Evolutionary conservation across 495 filamentous ascomycete species (phyloP), one percentile per base, ranked within the genome.

Genomic region (Elasticomyces elasticus): DNA sequence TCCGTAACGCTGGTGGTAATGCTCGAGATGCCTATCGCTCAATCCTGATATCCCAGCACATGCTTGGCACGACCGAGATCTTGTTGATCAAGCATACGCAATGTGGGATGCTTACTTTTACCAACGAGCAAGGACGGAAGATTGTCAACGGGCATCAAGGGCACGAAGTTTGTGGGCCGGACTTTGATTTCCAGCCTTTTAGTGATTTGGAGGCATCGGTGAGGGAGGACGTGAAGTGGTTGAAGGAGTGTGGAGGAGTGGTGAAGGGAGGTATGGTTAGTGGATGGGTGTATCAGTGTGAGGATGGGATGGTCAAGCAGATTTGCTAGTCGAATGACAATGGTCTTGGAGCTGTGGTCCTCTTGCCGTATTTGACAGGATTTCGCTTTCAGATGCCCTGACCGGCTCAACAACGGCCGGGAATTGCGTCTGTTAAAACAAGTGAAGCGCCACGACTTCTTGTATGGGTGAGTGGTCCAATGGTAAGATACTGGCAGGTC

Each of bases 21-120:
- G 82, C 77, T 0, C 67, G 69, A 15, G 87, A 90, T 38, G 84
- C 81, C 1, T 71, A 90, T 0, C 80, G 87, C 49, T 84, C 79
- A 31, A 74, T 94, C 55, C 71, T 89, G 33, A 89, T 94, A 59
- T 87, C 83, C 4, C 73, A 94, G 72, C 87, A 94, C 66, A 72
- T 90, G 4, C 77, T 94, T 7, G 85, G 82, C n/a, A 95, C 87
- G 0, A 74, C 71, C 0, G 86, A 89, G 62, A 80, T 94, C 28
- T 59, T 91, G 25, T 59, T 94, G 20, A 71, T 94, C 53, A 90
- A 94, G 69, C 86, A 94, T 49, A 83, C 78, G 5, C 83, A 81
- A 5, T 94, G 87, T 60, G 87, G 87, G 25, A 92, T 92, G 88
- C 62, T 89, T 37, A 87, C 80, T 0, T 94, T 91, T 60, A 74